Evolutionary conservation across 139 green algal genomes (phyloP).

Genomic region (Ettlia oleoabundans): DNA sequence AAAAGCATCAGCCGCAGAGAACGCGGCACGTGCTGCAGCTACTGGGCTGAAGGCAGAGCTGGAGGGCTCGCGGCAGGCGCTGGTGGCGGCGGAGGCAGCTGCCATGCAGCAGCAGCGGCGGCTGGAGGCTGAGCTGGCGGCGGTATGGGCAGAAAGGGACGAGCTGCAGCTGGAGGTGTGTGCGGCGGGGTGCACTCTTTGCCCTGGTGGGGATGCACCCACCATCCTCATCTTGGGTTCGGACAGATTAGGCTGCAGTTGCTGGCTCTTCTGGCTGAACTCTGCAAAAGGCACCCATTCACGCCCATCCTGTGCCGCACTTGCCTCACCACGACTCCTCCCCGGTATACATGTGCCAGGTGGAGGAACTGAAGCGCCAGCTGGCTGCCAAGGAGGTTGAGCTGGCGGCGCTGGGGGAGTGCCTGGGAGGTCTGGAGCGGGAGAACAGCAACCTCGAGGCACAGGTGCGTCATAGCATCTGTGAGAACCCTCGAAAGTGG

Average conservation of each 20-base stretch:
- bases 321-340: neutral
- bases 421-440: constrained; percentile 26
- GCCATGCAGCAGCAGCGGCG: neutral
- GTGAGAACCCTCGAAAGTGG: no score
- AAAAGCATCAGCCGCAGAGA: neutral
- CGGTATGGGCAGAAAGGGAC: neutral
- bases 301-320: no score
- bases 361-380: neutral
- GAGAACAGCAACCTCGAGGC: constrained; percentile 39
- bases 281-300: no score
- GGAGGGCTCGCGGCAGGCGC: neutral
- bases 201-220: no score
- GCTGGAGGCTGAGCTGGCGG: constrained; percentile 21
- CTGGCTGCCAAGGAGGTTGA: neutral
- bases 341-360: neutral
- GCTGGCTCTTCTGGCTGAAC: no score
- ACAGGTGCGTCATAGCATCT: constrained; percentile 3
- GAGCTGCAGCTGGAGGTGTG: neutral
- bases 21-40: neutral
- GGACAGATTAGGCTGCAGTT: no score
- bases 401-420: neutral
- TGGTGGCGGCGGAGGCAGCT: neutral
- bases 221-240: no score
- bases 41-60: neutral
- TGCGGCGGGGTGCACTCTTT: no score